Evolutionary conservation across 352 stramenopile genomes (phyloP).

Genomic region (Poterioochromonas sp.): DNA sequence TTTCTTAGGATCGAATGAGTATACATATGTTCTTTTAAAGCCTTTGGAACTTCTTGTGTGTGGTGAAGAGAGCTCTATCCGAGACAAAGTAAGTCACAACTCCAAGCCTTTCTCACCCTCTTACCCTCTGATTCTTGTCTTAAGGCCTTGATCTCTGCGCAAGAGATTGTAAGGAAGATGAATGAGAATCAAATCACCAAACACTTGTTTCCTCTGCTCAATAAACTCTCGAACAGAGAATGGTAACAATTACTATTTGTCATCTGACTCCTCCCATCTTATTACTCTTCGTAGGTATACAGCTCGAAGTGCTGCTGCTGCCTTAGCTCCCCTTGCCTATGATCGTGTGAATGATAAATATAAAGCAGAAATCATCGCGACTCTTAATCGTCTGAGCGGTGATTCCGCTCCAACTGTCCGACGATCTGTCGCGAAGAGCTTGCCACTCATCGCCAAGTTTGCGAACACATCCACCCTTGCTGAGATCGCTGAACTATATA

Average conservation of each 20-base stretch:
- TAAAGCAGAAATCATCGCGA: conserved; percentile 65
- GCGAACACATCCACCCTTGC: conserved; percentile 18
- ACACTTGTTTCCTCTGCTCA: conserved; percentile 83
- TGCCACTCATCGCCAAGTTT: conserved; percentile 33
- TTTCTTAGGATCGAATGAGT: conserved; percentile 71
- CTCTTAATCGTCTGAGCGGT: conserved; percentile 83
- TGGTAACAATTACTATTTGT: conserved; percentile 52
- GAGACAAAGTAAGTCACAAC: conserved; percentile 56
- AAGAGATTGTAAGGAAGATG: conserved; percentile 71
- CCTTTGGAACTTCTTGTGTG: conserved; percentile 83
- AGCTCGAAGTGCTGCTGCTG: conserved; percentile 59
- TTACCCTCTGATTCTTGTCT: neutral
- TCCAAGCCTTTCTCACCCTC: too few relatives aligned
- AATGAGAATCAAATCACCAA: conserved; percentile 64
- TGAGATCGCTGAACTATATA: conserved; percentile 68
- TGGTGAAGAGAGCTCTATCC: conserved; percentile 86
- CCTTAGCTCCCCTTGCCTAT: conserved; percentile 52
- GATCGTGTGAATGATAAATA: conserved; percentile 50
- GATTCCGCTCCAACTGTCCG: conserved; percentile 96
- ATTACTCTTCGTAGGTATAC: conserved; percentile 58
- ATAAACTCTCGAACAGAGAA: conserved; percentile 81
- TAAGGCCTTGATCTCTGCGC: conserved; percentile 70
- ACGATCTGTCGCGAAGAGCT: conserved; percentile 56
- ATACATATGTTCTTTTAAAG: conserved; percentile 77
- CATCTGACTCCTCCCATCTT: too few relatives aligned